These are phyloP conservation scores for Chaetomium sp. DNA, from an alignment of 2,329 filamentous ascomycete genomes.

Conservation along the genomic window DNA sequence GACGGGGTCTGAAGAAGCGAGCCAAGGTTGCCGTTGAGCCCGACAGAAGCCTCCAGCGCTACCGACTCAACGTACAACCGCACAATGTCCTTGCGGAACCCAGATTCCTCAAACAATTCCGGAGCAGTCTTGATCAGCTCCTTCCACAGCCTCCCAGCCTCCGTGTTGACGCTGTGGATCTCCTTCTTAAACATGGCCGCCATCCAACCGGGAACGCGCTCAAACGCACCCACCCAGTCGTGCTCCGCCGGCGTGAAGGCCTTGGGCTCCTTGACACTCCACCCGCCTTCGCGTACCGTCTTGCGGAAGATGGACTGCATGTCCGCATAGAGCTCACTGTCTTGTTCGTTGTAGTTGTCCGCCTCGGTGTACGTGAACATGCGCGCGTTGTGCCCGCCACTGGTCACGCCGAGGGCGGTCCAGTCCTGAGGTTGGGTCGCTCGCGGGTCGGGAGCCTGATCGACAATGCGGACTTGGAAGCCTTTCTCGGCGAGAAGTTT, in stretches of 20 bases:
- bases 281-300: background rate
- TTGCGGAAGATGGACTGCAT: constrained; percentile 1
- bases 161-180: background rate
- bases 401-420: background rate
- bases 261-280: background rate
- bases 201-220: background rate
- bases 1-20: background rate
- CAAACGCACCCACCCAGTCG: background rate
- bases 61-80: background rate
- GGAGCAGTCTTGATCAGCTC: background rate
- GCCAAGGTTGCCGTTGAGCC: background rate
- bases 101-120: background rate
- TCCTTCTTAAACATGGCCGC: constrained; percentile 1
- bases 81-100: background rate
- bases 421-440: background rate
- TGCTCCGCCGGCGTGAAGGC: background rate
- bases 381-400: background rate
- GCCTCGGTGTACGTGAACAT: constrained; percentile 1
- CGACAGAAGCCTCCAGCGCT: background rate
- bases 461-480: background rate
- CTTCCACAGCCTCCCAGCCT: background rate
- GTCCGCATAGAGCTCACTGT: background rate
- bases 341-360: background rate
- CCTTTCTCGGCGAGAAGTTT: background rate
- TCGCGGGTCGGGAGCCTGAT: background rate